Percentiles rank a stretch among this genome's conserved stretches.
Conservation (phyloP, 805 yeast species). For the Nakazawaea holstii region DNA sequence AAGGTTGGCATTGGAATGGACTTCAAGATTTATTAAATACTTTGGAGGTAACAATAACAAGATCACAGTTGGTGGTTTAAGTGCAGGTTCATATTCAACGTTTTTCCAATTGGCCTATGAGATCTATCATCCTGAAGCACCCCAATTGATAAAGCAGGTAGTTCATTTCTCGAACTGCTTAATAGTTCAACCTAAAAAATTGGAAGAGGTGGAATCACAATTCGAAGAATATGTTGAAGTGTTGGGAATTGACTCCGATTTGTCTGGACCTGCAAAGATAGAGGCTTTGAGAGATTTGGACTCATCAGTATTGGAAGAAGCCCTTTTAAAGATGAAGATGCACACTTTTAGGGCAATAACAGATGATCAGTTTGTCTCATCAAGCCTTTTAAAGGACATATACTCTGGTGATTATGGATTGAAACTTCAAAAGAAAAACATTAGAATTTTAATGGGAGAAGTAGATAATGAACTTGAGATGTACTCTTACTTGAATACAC, state of each 20-base stretch:
- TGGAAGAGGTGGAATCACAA: conserved; percentile 29
- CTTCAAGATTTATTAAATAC: conserved; percentile 30
- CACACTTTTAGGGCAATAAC: conserved; percentile 36
- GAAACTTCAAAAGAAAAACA: conserved; percentile 16
- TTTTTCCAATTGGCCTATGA: conserved; percentile 38
- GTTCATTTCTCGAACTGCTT: conserved; percentile 31
- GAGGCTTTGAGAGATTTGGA: conserved; percentile 10
- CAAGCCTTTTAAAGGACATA: conserved; percentile 26
- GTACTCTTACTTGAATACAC: conserved; percentile 28
- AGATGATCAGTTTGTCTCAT: conserved; percentile 30
- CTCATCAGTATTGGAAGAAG: conserved; percentile 14
- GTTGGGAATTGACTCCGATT: conserved; percentile 16
- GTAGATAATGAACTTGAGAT: conserved; percentile 28
- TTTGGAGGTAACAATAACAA: conserved; percentile 43
- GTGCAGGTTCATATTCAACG: conserved; percentile 42
- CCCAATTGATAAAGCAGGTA: conserved; percentile 35
- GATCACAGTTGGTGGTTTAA: conserved; percentile 39
- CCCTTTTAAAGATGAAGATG: conserved; percentile 19
- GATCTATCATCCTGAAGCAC: conserved; percentile 31
- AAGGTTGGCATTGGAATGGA: conserved; percentile 41
- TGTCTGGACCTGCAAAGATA: conserved; percentile 16
- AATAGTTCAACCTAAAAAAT: conserved; percentile 32
- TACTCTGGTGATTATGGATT: conserved; percentile 24
- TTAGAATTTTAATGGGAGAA: conserved; percentile 29
- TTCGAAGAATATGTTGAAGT: conserved; percentile 28